phyloP scores from a whole-genome alignment of 352 stramenopile species.

The Phytophthora podocarpi region DNA sequence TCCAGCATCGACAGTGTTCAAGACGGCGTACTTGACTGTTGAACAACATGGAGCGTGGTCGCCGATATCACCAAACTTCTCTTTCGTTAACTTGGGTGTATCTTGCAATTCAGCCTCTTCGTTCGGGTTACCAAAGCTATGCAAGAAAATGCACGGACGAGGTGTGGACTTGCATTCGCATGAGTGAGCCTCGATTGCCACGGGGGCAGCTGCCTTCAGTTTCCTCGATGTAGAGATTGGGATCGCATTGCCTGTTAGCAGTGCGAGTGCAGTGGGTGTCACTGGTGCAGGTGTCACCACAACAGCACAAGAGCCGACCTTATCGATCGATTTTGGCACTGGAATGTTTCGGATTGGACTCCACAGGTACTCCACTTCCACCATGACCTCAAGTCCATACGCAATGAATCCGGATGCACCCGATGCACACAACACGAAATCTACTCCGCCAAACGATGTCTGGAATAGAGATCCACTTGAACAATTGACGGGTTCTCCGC shows the following conservation, averaged over 20 bases:
- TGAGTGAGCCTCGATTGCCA: background rate
- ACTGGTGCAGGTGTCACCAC: background rate
- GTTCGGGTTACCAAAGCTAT: constrained; percentile 13
- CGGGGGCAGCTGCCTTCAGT: background rate
- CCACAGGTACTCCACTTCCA: constrained; percentile 10
- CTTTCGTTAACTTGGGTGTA: constrained; percentile 1
- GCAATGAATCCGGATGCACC: constrained; percentile 9
- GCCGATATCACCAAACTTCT: constrained; percentile 16
- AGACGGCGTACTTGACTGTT: constrained; percentile 15
- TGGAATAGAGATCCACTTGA: constrained; percentile 5
- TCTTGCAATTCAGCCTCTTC: constrained; percentile 14
- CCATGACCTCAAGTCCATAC: constrained; percentile 11
- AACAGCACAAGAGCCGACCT: background rate
- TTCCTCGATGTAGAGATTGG: background rate
- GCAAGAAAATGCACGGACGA: constrained; percentile 31
- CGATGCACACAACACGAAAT: constrained; percentile 12
- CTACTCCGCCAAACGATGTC: constrained; percentile 3
- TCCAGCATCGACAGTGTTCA: constrained; percentile 12
- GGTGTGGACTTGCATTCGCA: constrained; percentile 10
- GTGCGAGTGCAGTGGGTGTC: background rate
- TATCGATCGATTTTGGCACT: background rate
- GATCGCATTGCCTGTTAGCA: constrained; percentile 6
- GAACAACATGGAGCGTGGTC: constrained; percentile 23
- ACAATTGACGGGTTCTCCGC: constrained; percentile 15
- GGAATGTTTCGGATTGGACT: background rate